These are phyloP conservation scores for Mucor sp. DNA, from an alignment of 371 early-diverging fungal genomes.

Conservation along the genomic window DNA sequence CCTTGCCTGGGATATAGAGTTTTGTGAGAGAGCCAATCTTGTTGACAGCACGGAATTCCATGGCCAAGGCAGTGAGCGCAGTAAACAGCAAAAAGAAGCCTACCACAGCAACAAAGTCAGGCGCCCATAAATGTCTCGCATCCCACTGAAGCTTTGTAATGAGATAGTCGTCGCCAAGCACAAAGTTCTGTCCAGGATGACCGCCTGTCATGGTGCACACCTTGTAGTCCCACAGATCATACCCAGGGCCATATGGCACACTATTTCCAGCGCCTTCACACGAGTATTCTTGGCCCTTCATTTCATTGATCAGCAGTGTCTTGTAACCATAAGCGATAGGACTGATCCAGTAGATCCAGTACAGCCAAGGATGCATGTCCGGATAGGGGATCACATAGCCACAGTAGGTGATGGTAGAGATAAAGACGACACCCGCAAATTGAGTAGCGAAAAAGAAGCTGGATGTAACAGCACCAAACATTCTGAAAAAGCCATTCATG, in stretches of 20 bases:
- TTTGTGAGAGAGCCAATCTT: constrained; percentile 52
- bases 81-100: constrained; percentile 55
- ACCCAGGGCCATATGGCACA: constrained; percentile 47
- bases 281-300: constrained; percentile 44
- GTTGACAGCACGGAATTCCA: constrained; percentile 51
- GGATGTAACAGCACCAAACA: constrained; percentile 48
- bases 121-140: constrained; percentile 50
- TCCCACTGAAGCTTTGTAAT: constrained; percentile 28
- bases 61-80: constrained; percentile 40
- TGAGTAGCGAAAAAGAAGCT: constrained; percentile 59
- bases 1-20: constrained; percentile 49
- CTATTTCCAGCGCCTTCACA: constrained; percentile 36
- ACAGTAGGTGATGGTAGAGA: constrained; percentile 57
- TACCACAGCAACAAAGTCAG: constrained; percentile 52
- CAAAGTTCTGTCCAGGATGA: constrained; percentile 44
- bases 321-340: constrained; percentile 69
- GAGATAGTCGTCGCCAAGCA: constrained; percentile 59
- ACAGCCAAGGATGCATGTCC: constrained; percentile 70
- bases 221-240: constrained; percentile 50
- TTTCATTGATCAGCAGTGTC: constrained; percentile 71
- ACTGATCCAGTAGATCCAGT: constrained; percentile 72
- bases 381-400: constrained; percentile 65
- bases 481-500: constrained; percentile 49
- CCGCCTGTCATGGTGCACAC: constrained; percentile 59
- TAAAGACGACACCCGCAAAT: constrained; percentile 53